phyloP scores from a whole-genome alignment of 1,284 basidiomycete species.

The Sporisorium sorghi region DNA sequence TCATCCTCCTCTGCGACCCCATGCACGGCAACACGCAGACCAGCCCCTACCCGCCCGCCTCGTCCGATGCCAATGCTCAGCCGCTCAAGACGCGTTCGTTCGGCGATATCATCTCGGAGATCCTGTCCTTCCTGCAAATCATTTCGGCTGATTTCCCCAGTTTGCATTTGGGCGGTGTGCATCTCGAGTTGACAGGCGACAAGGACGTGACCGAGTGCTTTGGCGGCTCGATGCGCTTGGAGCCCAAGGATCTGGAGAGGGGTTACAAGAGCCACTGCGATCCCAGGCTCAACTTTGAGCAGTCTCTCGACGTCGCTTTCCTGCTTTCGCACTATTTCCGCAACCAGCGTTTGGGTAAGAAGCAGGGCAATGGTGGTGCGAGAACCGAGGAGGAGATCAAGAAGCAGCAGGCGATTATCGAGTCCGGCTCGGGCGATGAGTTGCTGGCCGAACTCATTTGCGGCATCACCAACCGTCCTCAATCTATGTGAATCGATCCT shows the following conservation, averaged over 20 bases:
- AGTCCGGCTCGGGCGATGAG: conserved; percentile 44
- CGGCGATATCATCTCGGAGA: conserved; percentile 87
- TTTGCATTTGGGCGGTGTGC: conserved; percentile 91
- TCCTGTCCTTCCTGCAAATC: conserved; percentile 83
- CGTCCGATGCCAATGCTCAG: conserved; percentile 53
- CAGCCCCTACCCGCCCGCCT: conserved; percentile 55
- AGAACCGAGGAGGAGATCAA: conserved; percentile 39
- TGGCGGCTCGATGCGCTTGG: conserved; percentile 74
- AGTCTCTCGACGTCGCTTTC: conserved; percentile 71
- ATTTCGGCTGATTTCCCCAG: conserved; percentile 52
- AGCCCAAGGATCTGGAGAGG: conserved; percentile 72
- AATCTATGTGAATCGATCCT: conserved; percentile 2
- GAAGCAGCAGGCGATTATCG: conserved; percentile 51
- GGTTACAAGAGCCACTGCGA: conserved; percentile 71
- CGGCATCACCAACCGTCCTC: conserved; percentile 41
- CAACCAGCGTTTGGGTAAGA: conserved; percentile 49
- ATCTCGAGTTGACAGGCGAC: conserved; percentile 96
- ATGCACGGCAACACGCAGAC: conserved; percentile 85
- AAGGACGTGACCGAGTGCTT: conserved; percentile 81
- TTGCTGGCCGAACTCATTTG: conserved; percentile 48
- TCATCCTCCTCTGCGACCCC: conserved; percentile 94
- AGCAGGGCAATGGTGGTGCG: conserved; percentile 2
- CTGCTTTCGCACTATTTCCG: conserved; percentile 62
- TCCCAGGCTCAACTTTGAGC: conserved; percentile 73
- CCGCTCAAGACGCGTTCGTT: conserved; percentile 80